phyloP scores from a whole-genome alignment of 129 eudicot species.

The Arctium lappa region DNA sequence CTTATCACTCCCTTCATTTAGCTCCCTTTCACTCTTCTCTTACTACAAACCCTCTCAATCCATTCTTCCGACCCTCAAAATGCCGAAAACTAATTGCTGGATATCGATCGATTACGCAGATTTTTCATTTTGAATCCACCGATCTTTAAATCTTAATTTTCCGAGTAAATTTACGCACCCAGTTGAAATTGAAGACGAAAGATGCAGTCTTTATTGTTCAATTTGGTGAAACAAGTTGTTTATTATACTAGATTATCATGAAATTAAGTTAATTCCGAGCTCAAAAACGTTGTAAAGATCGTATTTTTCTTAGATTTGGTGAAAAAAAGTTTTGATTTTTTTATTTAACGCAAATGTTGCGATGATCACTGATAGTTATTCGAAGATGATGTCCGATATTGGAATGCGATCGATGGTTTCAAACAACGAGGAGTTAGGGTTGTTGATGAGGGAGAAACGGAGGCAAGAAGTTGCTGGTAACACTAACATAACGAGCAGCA shows the following conservation, averaged over 20 bases:
- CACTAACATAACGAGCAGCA: slow-evolving; percentile 7
- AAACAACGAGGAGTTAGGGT: slow-evolving; percentile 56
- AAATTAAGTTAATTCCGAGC: slow-evolving; percentile 9
- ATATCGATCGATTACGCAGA: slow-evolving; percentile 7
- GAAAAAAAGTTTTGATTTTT: slow-evolving; percentile 29
- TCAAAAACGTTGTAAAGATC: slow-evolving; percentile 5
- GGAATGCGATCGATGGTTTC: slow-evolving; percentile 60
- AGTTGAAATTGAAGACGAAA: neutral
- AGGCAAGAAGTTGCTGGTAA: slow-evolving; percentile 38
- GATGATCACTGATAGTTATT: slow-evolving; percentile 66
- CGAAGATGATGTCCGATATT: slow-evolving; percentile 63
- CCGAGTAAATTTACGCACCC: neutral
- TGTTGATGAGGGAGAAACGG: slow-evolving; percentile 57
- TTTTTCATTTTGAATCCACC: neutral
- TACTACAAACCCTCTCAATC: slow-evolving; percentile 16
- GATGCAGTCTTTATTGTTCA: neutral
- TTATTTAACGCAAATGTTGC: slow-evolving; percentile 10
- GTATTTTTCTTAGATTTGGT: slow-evolving; percentile 1
- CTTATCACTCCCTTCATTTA: slow-evolving; percentile 47
- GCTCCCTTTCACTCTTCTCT: slow-evolving; percentile 23
- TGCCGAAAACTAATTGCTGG: slow-evolving; percentile 14
- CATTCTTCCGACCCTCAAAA: slow-evolving; percentile 21
- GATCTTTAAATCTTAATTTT: neutral
- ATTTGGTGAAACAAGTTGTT: neutral
- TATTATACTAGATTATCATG: slow-evolving; percentile 6